Conservation (phyloP, 179 eudicot species). For the Heliamphora pulchella region DNA sequence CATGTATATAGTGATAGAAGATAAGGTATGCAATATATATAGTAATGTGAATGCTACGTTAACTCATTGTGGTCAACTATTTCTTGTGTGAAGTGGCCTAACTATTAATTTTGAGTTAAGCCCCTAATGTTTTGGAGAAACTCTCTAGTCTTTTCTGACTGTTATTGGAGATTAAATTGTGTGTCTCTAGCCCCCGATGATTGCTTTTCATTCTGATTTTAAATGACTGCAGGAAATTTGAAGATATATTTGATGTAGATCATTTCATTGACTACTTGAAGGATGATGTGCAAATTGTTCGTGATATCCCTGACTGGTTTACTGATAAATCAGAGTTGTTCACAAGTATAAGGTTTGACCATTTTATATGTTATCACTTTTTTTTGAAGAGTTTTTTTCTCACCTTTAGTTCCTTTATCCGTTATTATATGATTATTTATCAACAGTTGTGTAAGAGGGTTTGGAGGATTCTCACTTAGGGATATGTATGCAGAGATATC, state of each 20-base stretch:
- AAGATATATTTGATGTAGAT: slow-evolving; percentile 97
- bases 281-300: slow-evolving; percentile 88
- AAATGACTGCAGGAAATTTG: slow-evolving; percentile 63
- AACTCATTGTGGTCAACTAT: background rate
- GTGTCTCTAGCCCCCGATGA: background rate
- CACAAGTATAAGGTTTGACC: slow-evolving; percentile 74
- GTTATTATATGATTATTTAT: background rate
- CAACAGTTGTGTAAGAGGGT: background rate
- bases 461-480: background rate
- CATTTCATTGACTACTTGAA: slow-evolving; percentile 96
- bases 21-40: too few relatives aligned
- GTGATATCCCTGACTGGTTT: slow-evolving; percentile 98
- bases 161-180: background rate
- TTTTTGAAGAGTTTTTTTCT: background rate
- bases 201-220: slow-evolving; percentile 4
- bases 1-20: too few relatives aligned
- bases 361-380: background rate
- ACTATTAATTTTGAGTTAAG: background rate
- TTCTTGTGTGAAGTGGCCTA: background rate
- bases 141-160: background rate
- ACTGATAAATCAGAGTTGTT: slow-evolving; percentile 83
- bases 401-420: background rate
- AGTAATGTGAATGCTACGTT: background rate
- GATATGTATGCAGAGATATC: background rate
- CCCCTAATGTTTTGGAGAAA: slow-evolving; percentile 2